Percentiles rank a stretch among this genome's conserved stretches.
These are phyloP conservation scores for Myxozyma melibiosi DNA, from an alignment of 805 yeast species.

Conservation along the genomic window DNA sequence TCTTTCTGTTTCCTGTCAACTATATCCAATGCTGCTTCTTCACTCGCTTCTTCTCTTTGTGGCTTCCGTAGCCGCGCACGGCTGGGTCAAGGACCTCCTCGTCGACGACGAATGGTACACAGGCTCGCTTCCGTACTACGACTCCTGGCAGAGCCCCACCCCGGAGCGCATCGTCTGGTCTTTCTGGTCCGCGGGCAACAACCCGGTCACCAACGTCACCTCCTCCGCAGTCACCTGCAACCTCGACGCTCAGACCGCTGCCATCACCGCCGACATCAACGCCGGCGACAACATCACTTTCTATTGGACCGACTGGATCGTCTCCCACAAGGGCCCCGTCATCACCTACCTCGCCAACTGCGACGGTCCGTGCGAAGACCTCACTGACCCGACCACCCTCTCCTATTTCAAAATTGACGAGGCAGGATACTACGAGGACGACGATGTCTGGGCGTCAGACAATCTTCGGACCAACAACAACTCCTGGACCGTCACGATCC, in stretches of 20 bases:
- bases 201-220: background rate
- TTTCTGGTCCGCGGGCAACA: background rate
- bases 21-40: background rate
- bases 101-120: background rate
- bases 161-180: slow-evolving; percentile 5
- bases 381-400: background rate
- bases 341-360: background rate
- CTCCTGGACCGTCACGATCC: background rate
- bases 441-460: slow-evolving; percentile 1
- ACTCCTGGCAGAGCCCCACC: background rate
- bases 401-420: background rate
- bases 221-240: background rate
- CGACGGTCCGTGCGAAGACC: background rate
- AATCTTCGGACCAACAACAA: background rate
- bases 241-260: background rate
- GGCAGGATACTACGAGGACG: background rate
- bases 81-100: slow-evolving; percentile 1
- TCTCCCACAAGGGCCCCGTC: background rate
- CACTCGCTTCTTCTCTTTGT: background rate
- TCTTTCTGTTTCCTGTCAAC: background rate
- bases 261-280: background rate
- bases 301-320: slow-evolving; percentile 2
- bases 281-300: background rate
- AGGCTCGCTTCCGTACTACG: background rate
- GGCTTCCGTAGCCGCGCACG: background rate